phyloP scores from a whole-genome alignment of 2,329 filamentous ascomycete genomes.

The Fusarium pseudonygamai region DNA sequence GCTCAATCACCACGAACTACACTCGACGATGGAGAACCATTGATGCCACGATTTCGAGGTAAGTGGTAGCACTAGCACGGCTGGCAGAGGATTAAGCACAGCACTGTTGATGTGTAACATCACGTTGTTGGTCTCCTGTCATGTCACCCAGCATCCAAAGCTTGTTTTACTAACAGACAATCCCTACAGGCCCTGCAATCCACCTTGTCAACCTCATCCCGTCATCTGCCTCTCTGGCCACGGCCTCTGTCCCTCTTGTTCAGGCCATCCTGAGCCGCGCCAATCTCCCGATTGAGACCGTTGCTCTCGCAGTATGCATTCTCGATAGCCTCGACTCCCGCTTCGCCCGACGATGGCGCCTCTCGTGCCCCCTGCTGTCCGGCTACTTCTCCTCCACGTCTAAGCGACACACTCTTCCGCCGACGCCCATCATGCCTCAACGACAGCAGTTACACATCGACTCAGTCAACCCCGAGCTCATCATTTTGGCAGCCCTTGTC shows the following conservation, averaged over 20 bases:
- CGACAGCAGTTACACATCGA: conserved; percentile 64
- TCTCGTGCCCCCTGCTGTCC: conserved; percentile 62
- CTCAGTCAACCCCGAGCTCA: conserved; percentile 68
- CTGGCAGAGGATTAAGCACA: not conserved
- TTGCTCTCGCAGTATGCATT: conserved; percentile 73
- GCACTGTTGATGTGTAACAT: conserved; percentile 1
- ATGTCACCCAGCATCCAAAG: conserved; percentile 3
- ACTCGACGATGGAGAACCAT: conserved; percentile 56
- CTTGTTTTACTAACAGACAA: conserved; percentile 19
- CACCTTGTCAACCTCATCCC: conserved; percentile 74
- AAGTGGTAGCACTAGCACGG: conserved; percentile 23
- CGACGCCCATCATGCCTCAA: conserved; percentile 47
- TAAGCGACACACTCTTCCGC: conserved; percentile 61
- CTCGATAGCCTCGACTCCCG: conserved; percentile 71
- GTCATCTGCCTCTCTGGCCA: conserved; percentile 67
- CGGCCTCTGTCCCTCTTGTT: conserved; percentile 66
- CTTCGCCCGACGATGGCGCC: conserved; percentile 71
- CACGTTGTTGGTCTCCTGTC: conserved; percentile 16
- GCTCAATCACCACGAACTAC: conserved; percentile 55
- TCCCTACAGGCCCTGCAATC: conserved; percentile 65
- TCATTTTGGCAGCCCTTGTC: conserved; percentile 69
- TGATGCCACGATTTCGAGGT: conserved; percentile 54
- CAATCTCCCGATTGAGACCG: conserved; percentile 66
- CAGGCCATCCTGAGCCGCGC: conserved; percentile 69
- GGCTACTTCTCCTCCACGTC: conserved; percentile 42